Base-by-base conservation (phyloP, 2,329 filamentous ascomycete genomes). In the Diaporthe humulicola region DNA sequence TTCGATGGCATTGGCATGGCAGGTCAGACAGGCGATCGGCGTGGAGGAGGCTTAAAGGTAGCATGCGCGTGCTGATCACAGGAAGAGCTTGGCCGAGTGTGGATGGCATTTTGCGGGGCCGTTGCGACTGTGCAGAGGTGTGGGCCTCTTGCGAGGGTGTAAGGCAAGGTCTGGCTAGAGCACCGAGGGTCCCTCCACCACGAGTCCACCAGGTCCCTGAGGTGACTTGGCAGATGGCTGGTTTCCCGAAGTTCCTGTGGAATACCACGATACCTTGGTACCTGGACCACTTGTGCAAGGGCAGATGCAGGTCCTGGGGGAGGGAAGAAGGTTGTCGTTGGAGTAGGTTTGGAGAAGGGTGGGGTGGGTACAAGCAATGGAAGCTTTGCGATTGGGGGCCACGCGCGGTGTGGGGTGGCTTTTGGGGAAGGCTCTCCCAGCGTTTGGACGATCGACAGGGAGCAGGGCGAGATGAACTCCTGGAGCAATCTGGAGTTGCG, bases 401-500 rank as follows among this genome's bases (percentile, higher is more conserved):
- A 19, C 7, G 33, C 14, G 9, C 5, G 30, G 4, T 28, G 30
- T 25, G 56, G 69, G 40, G 54, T 30, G 19, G 38, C 1, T 42
- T 28, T 33, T 45, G n/a, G 54, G 40, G 61, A 60, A 33, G 54
- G 40, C 28, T 25, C 40, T 57, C 22, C 45, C 28, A 57, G n/a
- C 19, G 25, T 33, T 56, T 45, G 22, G 56, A 22, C 25, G 70
- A 69, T 71, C 69, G 69, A 60, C 69, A 71, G 69, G 69, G 69
- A 56, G 38, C 56, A 71, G 30, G 57, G 33, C 57, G 57, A 56
- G 57, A 56, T 56, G 57, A 72, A 45, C 57, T 60, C 57, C 42
- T 56, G 60, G 45, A 36, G 69, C 64, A 74, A 74, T 72, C 61
- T 74, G 74, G 74, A 76, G 74, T 74, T 64, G 66, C 74, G 74